Evolutionary conservation across 805 yeast genomes (phyloP).

Genomic region (Wickerhamiella azyma): DNA sequence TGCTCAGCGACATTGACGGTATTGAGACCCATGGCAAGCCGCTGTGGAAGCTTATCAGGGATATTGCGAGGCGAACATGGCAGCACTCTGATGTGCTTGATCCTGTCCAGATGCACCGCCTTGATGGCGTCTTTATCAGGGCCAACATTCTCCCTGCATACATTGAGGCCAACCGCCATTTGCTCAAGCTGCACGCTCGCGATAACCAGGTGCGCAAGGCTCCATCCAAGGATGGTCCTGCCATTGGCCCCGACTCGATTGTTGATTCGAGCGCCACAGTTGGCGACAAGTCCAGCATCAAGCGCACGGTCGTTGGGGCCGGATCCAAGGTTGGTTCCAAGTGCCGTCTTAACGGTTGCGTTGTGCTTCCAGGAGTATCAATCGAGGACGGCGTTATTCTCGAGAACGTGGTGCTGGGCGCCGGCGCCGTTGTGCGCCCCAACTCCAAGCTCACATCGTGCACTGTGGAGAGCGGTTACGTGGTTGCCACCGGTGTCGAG

Average conservation of each 20-base stretch:
- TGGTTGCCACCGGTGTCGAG: conserved; percentile 37
- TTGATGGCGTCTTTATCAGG: conserved; percentile 51
- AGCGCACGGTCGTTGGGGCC: conserved; percentile 67
- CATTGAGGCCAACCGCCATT: conserved; percentile 77
- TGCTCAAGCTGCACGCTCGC: conserved; percentile 46
- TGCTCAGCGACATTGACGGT: conserved; percentile 30
- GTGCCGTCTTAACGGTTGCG: conserved; percentile 79
- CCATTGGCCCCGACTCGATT: conserved; percentile 75
- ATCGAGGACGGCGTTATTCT: conserved; percentile 58
- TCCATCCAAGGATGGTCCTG: conserved; percentile 35
- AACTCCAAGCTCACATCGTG: conserved; percentile 64
- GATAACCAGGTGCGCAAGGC: conserved; percentile 20
- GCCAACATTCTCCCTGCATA: conserved; percentile 67
- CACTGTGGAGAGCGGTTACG: conserved; percentile 69
- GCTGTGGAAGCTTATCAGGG: conserved; percentile 44
- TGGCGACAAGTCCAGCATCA: conserved; percentile 76
- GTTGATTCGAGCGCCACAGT: conserved; percentile 55
- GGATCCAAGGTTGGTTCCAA: conserved; percentile 69
- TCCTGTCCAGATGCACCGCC: conserved; percentile 51
- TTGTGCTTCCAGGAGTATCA: conserved; percentile 53
- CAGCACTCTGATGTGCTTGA: conserved; percentile 47
- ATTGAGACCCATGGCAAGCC: conserved; percentile 15
- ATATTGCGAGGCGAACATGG: conserved; percentile 88
- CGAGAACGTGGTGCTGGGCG: conserved; percentile 83
- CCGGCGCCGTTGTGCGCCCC: conserved; percentile 44